Evolutionary conservation across 345 rosid genomes (phyloP), one percentile per base, ranked within the genome.

Genomic region (Aethionema arabicum): DNA sequence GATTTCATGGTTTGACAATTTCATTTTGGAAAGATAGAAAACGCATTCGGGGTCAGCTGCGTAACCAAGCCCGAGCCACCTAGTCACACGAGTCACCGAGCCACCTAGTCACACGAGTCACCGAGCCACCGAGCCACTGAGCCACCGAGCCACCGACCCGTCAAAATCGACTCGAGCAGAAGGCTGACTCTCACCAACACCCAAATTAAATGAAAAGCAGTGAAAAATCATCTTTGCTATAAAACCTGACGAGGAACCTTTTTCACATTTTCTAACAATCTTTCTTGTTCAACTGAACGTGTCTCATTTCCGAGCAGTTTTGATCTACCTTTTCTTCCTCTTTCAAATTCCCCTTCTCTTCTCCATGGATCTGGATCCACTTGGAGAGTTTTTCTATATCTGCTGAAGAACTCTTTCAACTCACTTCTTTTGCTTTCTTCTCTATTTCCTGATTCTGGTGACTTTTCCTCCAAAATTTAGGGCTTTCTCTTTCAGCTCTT

Each of bases 171-270:
- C 32, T 43, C 40, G 27, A 67, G 65, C 72, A 49, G 37, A 35
- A 66, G 13, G 29, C 31, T 11, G 13, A 42, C 12, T 43, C 30
- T 43, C 30, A 31, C 40, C 51, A 41, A 13, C 40, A 27, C 36
- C 3, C 16, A 15, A 5, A 21, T n/a, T 50, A 21, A 5, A 35
- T 38, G 31, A 29, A 38, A 39, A 43, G n/a, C 7, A 37, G 10
- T 59, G 39, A n/a, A 43, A 43, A 43, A 11, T 43, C 47, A 41
- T 46, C 15, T 21, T 21, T 21, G 2, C 13, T 59, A 63, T 63
- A 63, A 71, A 71, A 71, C 70, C 75, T 57, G 70, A 71, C 1
- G 75, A 71, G 57, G 66, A 64, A 64, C 49, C 75, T 72, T 72
- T 65, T 65, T 58, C 56, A 71, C 75, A 65, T 52, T 64, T 58